Evolutionary conservation across 768 basidiomycete species (phyloP).

Genomic region (Coprinopsis sp.): DNA sequence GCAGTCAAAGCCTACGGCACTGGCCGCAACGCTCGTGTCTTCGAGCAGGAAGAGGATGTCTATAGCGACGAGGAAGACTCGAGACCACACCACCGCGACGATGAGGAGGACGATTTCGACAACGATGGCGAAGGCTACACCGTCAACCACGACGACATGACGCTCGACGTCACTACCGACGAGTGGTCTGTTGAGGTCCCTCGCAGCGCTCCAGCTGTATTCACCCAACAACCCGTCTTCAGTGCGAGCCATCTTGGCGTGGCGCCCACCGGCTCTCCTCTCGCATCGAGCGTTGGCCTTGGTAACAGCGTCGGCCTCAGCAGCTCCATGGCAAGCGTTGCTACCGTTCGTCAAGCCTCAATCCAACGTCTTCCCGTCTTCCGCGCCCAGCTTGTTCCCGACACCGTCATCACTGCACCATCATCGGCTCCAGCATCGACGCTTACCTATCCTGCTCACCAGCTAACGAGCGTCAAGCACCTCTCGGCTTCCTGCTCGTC

Average conservation of each 20-base stretch:
- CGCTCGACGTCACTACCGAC: too few relatives aligned
- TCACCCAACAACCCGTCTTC: too few relatives aligned
- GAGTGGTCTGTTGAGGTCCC: too few relatives aligned
- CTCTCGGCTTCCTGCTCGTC: neutral
- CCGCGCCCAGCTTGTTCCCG: neutral
- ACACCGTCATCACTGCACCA: neutral
- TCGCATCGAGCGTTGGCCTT: too few relatives aligned
- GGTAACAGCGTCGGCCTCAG: neutral
- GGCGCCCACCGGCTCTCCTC: too few relatives aligned
- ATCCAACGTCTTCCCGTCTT: neutral
- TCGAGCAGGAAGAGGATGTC: neutral
- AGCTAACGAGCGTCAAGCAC: too few relatives aligned
- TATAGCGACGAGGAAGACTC: neutral
- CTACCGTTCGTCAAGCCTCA: neutral
- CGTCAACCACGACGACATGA: neutral
- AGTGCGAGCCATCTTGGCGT: too few relatives aligned
- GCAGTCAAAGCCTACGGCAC: constrained; percentile 26
- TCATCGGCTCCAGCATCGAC: too few relatives aligned
- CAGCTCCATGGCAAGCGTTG: neutral
- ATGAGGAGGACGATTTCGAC: too few relatives aligned
- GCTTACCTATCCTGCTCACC: too few relatives aligned
- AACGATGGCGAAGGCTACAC: neutral
- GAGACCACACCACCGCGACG: too few relatives aligned
- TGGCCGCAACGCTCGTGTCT: constrained; percentile 25
- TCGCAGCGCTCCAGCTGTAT: too few relatives aligned